These are phyloP conservation scores for Schoenoplectus triqueter DNA, from an alignment of 202 grass and related monocot species.

Conservation along the genomic window DNA sequence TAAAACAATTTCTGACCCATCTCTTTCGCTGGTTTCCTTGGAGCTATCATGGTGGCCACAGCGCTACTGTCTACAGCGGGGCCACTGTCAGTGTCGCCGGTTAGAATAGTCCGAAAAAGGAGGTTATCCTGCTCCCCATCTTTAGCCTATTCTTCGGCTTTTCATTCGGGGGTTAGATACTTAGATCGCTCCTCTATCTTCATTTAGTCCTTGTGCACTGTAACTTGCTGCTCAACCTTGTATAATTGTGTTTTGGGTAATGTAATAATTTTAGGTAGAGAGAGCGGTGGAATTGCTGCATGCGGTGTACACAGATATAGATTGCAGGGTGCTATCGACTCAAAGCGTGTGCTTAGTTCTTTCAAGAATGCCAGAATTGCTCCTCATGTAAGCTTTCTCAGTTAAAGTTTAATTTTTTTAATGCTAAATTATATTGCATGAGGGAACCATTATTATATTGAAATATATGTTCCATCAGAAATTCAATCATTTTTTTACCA, in stretches of 20 bases:
- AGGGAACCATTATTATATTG: neutral
- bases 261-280: constrained; percentile 27
- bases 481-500: neutral
- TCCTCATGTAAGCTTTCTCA: constrained; percentile 58
- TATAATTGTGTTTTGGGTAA: neutral
- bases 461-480: neutral
- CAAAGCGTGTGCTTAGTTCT: constrained; percentile 68
- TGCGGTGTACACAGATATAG: constrained; percentile 65
- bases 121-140: constrained; percentile 26
- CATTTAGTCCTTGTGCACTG: neutral
- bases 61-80: neutral
- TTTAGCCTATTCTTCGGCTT: constrained; percentile 12
- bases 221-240: neutral
- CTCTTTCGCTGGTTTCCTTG: neutral
- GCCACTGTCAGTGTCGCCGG: neutral
- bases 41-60: neutral
- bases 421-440: neutral
- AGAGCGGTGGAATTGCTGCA: constrained; percentile 66
- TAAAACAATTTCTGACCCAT: neutral
- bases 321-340: constrained; percentile 72
- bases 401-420: neutral
- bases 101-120: neutral
- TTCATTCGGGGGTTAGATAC: constrained; percentile 21
- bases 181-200: too few relatives aligned
- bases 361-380: constrained; percentile 69